Evolutionary conservation across 192 early-diverging fungal genomes (phyloP), one percentile per base, ranked within the genome.

Genomic region (Diversispora epigaea): DNA sequence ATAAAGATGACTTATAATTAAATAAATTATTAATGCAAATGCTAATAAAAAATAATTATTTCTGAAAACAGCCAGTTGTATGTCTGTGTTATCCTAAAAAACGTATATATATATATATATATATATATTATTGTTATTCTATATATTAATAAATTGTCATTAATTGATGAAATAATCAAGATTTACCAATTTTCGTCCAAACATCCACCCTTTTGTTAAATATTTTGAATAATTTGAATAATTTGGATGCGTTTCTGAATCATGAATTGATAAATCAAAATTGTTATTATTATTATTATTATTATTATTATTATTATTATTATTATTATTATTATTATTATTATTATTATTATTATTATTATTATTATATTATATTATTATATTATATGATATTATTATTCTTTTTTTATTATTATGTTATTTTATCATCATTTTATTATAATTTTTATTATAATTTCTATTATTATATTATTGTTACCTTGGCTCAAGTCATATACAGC

Each of bases 61-160:
- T 17, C 93, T 83, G 64, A 95, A 91, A 8, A 82, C 77, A 40
- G 81, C 82, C 52, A 91, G 92, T 79, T 94, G 92, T 39, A 73
- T 70, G 77, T 93, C 91, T 76, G 87, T 89, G 78, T 92, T 91
- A 77, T 94, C 91, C 87, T 91, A 68, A 68, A 47, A 32, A 25
- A 55, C 32, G 8, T 22, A 7, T 56, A 40, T 25, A 14, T 1
- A 56, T 3, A 65, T n/a, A 39, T 43, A 12, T 49, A 21, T 40
- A 43, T 43, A 17, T 41, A 17, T 10, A 63, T 40, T 14, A 15
- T 25, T 46, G 32, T 43, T 40, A 25, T 44, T 46, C 49, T 19
- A 68, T 0, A 68, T 7, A 73, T 21, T 44, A 21, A 39, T 62
- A 10, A 61, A 15, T 41, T 11, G 47, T 19, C 43, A 40, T 44